Evolutionary conservation across 2,329 filamentous ascomycete genomes (phyloP), one percentile per base, ranked within the genome.

Genomic region (Colletotrichum abscissum): DNA sequence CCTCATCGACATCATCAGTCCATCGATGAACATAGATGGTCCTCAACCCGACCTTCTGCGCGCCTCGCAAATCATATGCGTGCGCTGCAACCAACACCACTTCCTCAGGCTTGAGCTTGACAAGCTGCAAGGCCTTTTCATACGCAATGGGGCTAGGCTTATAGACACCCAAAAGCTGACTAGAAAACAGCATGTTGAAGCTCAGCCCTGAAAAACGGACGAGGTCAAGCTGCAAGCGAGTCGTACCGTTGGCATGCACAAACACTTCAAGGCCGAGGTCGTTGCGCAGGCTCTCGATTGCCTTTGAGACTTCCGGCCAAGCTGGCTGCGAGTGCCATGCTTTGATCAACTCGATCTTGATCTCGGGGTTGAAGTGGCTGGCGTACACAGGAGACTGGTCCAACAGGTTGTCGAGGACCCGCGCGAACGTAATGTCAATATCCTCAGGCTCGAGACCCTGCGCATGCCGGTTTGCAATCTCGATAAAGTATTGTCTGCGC

Each of bases 191-290:
- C 82, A 87, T 86, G 73, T 88, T 78, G 78, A 90, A 90, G 1
- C 73, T 75, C 57, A 90, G 76, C 0, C 83, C 84, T 1, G 87
- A 86, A 0, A 84, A 89, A 33, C 81, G 80, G 1, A 79, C 80
- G 3, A 90, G 81, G 76, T 90, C 87, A 2, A 90, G 83, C 75
- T 90, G 88, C 1, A 90, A 80, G 19, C 88, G 83, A 2, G 86
- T 87, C 0, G 87, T 89, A 0, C 88, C 88, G 69, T 90, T 90
- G 6, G 88, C 88, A 60, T 86, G 83, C 5, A 90, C 88, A 65
- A 88, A 86, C 0, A 86, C 77, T 71, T 87, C 84, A 7, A 83
- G 78, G 1, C 80, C 81, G 3, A 80, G 76, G 1, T 80, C 77
- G 16, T 82, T 78, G 1, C 77, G 78, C 16, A 90, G 78, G 0